Conservation (phyloP, 192 early-diverging fungal species). For the Mortierella alpina region DNA sequence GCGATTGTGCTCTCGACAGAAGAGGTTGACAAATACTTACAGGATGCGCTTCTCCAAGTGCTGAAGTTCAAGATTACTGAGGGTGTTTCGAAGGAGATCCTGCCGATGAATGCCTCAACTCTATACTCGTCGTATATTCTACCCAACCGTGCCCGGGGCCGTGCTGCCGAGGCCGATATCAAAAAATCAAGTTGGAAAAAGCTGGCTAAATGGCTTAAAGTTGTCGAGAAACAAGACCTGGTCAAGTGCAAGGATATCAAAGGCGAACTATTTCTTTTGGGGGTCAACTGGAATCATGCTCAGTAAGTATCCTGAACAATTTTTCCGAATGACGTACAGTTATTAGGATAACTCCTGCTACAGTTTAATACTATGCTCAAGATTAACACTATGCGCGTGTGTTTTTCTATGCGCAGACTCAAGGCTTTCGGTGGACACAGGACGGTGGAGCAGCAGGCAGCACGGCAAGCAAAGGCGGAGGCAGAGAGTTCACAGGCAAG, state of each 20-base stretch:
- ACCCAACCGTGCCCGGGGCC: constrained; percentile 68
- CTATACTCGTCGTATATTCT: constrained; percentile 84
- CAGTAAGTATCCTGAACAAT: constrained; percentile 49
- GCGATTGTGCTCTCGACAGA: constrained; percentile 25
- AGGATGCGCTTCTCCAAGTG: constrained; percentile 74
- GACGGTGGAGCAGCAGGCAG: constrained; percentile 46
- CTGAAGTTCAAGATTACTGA: constrained; percentile 75
- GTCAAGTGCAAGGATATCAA: constrained; percentile 85
- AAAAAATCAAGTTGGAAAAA: constrained; percentile 91
- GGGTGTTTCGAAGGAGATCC: constrained; percentile 59
- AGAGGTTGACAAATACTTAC: constrained; percentile 84
- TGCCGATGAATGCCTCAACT: constrained; percentile 81
- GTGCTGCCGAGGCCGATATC: constrained; percentile 73
- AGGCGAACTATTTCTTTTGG: constrained; percentile 69
- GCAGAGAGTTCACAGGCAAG: constrained; percentile 8
- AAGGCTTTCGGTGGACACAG: constrained; percentile 38
- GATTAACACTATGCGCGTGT: not conserved
- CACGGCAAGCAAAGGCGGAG: constrained; percentile 36
- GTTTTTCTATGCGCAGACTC: constrained; percentile 15
- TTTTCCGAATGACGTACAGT: not conserved
- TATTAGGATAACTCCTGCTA: not conserved
- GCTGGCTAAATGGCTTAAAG: constrained; percentile 88
- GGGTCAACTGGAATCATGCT: constrained; percentile 72
- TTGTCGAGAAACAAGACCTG: constrained; percentile 85
- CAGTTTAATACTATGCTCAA: not conserved